A percentile compares a stretch with the other conserved stretches of the same genome.
Evolutionary conservation across 2,329 filamentous ascomycete genomes (phyloP).

Genomic region (Grosmannia penicillata): DNA sequence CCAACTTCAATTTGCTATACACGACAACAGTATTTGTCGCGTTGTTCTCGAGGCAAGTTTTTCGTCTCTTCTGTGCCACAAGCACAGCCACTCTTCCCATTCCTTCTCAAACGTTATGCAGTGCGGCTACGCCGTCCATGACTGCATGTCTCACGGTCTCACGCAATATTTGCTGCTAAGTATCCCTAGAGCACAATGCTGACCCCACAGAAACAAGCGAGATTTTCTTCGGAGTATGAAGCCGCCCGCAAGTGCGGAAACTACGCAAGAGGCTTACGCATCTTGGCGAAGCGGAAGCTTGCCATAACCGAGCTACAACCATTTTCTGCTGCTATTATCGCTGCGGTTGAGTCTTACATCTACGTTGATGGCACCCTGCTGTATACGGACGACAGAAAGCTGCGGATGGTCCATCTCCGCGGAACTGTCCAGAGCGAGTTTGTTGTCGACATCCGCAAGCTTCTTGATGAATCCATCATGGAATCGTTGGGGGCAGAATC

Average conservation of each 20-base stretch:
- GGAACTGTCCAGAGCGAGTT: conserved; percentile 30
- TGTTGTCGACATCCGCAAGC: conserved; percentile 36
- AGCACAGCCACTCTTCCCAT: neutral
- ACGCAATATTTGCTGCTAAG: no score
- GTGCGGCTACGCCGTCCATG: no score
- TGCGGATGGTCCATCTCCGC: conserved; percentile 47
- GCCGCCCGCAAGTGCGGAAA: neutral
- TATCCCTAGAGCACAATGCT: no score
- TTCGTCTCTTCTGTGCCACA: neutral
- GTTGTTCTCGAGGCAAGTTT: conserved; percentile 39
- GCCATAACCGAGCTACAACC: conserved; percentile 48
- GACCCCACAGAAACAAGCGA: neutral
- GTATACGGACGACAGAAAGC: conserved; percentile 33
- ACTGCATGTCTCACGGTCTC: no score
- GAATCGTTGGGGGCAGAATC: conserved; percentile 18
- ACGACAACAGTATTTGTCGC: conserved; percentile 41
- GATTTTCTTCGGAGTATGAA: conserved; percentile 1
- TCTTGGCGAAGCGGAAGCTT: conserved; percentile 43
- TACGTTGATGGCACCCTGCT: conserved; percentile 52
- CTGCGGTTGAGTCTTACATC: conserved; percentile 28
- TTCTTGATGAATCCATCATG: conserved; percentile 22
- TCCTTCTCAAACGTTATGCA: no score
- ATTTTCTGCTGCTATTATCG: conserved; percentile 45
- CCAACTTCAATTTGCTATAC: conserved; percentile 33
- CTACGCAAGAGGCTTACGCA: conserved; percentile 40